Evolutionary conservation across 2,329 filamentous ascomycete genomes (phyloP).

Genomic region (Fusarium bulbicola): DNA sequence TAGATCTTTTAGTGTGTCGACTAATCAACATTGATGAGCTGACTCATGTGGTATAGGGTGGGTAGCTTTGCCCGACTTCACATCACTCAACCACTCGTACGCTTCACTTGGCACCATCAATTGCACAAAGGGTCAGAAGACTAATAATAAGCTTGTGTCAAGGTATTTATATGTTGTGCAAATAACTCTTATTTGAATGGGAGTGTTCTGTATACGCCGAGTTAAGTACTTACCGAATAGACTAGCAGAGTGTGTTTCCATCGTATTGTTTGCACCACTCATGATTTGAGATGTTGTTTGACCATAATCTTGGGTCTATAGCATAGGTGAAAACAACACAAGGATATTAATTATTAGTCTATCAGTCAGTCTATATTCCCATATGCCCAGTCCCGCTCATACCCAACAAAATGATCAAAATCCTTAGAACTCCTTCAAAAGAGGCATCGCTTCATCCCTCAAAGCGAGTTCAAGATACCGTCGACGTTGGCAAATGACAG

Average conservation of each 20-base stretch:
- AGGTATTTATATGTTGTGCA: background rate
- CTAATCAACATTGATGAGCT: background rate
- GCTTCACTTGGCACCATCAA: background rate
- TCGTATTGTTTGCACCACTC: background rate
- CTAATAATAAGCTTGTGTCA: background rate
- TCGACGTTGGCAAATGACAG: conserved; percentile 46
- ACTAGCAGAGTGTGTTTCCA: no score
- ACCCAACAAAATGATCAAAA: no score
- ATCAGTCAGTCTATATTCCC: background rate
- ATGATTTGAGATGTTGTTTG: background rate
- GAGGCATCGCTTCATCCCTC: background rate
- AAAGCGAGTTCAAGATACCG: conserved; percentile 24
- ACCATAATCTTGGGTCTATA: background rate
- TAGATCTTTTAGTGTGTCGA: background rate
- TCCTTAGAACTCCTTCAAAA: no score
- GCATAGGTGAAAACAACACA: no score
- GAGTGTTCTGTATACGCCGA: background rate
- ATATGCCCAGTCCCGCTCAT: no score
- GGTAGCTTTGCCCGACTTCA: background rate
- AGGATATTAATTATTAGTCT: background rate
- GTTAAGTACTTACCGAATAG: rapidly evolving
- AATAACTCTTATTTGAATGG: background rate
- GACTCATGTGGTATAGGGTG: conserved; percentile 9
- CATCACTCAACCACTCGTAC: background rate
- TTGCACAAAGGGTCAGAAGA: background rate